A percentile compares a stretch with the other conserved stretches of the same genome.
phyloP scores from a whole-genome alignment of 441 rosid species.

The Arabidopsis lyrata region DNA sequence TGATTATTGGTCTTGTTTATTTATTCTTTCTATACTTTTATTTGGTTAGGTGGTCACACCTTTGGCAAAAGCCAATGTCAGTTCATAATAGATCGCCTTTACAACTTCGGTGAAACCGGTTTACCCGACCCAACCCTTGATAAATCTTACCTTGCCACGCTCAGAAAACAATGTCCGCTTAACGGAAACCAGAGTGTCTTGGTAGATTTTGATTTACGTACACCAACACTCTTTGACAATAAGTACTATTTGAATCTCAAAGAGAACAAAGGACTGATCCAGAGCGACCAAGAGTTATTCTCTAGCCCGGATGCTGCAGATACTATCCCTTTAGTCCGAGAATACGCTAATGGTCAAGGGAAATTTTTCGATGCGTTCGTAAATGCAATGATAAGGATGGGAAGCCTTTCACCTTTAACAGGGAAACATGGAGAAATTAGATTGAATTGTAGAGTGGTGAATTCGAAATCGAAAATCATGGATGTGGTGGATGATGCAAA shows the following conservation, averaged over 20 bases:
- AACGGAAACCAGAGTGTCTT: background rate
- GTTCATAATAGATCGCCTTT: background rate
- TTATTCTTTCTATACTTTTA: background rate
- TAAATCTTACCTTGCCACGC: background rate
- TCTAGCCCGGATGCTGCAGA: constrained; percentile 44
- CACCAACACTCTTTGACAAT: constrained; percentile 10
- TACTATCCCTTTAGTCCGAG: constrained; percentile 48
- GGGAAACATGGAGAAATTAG: constrained; percentile 65
- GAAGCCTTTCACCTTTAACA: constrained; percentile 58
- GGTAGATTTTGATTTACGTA: constrained; percentile 5
- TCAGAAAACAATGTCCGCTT: background rate
- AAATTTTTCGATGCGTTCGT: constrained; percentile 60
- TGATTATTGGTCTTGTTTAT: background rate
- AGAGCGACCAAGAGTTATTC: constrained; percentile 50
- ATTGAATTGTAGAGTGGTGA: constrained; percentile 57
- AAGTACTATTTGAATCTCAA: constrained; percentile 60
- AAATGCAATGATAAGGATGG: constrained; percentile 71
- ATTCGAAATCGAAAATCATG: constrained; percentile 33
- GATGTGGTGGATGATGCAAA: constrained; percentile 18
- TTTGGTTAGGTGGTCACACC: background rate
- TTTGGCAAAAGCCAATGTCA: constrained; percentile 8
- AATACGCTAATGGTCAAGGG: constrained; percentile 34
- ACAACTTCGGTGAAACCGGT: background rate
- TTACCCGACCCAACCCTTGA: constrained; percentile 45
- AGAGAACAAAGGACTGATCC: constrained; percentile 48